Evolutionary conservation across 768 basidiomycete species (phyloP).

Genomic region (Amanita fuliginea): DNA sequence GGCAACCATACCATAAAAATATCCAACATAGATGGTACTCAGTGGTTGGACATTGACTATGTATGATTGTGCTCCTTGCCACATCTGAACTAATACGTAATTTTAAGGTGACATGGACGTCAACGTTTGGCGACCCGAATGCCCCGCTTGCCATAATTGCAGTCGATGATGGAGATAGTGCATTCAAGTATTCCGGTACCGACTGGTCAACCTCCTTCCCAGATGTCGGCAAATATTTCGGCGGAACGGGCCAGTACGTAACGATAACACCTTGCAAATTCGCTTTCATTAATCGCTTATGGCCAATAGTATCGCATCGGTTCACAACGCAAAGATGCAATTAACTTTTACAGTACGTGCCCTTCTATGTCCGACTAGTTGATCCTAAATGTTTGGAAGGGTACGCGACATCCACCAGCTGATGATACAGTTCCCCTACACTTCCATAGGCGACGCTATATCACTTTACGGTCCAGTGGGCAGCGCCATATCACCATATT

Average conservation of each 20-base stretch:
- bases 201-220: not conserved
- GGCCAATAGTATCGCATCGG: not conserved
- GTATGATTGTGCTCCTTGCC: not conserved
- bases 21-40: not conserved
- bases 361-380: not conserved
- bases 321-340: not conserved
- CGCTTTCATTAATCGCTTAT: not conserved
- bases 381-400: not conserved
- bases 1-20: not conserved
- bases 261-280: not conserved
- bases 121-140: constrained; percentile 1
- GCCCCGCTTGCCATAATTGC: not conserved
- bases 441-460: constrained; percentile 1
- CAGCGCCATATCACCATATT: not conserved
- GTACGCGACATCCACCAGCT: not conserved
- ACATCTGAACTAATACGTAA: not conserved
- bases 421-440: not conserved
- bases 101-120: constrained; percentile 1
- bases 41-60: constrained; percentile 3
- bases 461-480: constrained; percentile 5
- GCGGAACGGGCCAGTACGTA: constrained; percentile 4
- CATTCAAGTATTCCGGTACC: constrained; percentile 1
- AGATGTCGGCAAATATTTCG: not conserved
- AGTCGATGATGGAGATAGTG: not conserved
- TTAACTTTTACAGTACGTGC: constrained; percentile 1